A percentile compares a stretch with the other conserved stretches of the same genome.
Evolutionary conservation across 768 basidiomycete species (phyloP).

Genomic region (Pleurotus citrinopileatus): DNA sequence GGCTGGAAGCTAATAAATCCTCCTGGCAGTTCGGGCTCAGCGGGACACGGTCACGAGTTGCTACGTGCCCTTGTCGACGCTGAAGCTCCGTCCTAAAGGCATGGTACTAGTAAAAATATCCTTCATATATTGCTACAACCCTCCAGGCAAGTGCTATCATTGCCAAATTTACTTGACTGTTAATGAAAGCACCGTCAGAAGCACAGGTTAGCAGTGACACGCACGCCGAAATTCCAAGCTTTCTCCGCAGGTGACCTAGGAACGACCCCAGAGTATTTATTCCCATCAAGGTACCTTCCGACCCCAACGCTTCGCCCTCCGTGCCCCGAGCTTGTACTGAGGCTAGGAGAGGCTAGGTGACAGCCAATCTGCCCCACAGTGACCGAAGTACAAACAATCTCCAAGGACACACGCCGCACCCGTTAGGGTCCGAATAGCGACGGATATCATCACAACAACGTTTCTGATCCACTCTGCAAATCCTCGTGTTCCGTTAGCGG

Average conservation of each 20-base stretch:
- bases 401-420: neutral
- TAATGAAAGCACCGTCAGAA: neutral
- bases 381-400: neutral
- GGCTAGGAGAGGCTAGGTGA: neutral
- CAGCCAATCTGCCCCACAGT: neutral
- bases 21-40: too few species aligned
- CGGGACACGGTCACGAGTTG: too few species aligned
- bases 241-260: slow-evolving; percentile 6
- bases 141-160: too few species aligned
- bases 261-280: neutral
- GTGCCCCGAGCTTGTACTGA: neutral
- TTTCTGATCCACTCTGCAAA: neutral
- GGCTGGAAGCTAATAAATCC: neutral
- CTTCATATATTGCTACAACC: neutral
- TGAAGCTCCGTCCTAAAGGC: too few species aligned
- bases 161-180: neutral
- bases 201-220: neutral
- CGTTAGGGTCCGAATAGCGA: neutral
- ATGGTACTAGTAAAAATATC: too few species aligned
- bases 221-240: slow-evolving; percentile 8
- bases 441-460: neutral
- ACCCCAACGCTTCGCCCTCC: neutral
- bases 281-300: neutral
- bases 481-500: neutral
- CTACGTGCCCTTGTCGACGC: too few species aligned